Percentiles rank a stretch among this genome's conserved stretches.
These are phyloP conservation scores for Cyclanthera cordifolia DNA, from an alignment of 306 rosid genomes.

Conservation along the genomic window DNA sequence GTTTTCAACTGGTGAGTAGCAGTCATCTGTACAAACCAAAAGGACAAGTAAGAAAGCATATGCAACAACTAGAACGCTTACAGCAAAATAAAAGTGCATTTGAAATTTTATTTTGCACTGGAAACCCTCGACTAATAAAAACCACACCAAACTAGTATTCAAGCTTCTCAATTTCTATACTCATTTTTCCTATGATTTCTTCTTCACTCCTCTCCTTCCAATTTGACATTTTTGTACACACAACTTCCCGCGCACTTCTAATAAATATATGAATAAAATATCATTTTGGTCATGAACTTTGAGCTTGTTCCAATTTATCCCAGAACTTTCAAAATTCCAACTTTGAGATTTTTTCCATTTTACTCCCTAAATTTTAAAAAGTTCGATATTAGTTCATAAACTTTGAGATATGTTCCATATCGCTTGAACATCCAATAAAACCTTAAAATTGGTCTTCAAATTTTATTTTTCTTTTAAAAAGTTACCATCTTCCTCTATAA, in stretches of 20 bases:
- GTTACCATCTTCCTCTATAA: too few species aligned
- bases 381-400: too few species aligned
- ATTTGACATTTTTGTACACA: neutral
- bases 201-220: neutral
- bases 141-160: neutral
- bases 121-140: neutral
- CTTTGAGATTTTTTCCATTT: too few species aligned
- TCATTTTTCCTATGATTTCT: neutral
- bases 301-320: too few species aligned
- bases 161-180: neutral
- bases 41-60: constrained; percentile 28
- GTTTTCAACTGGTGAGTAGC: constrained; percentile 98
- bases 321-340: too few species aligned
- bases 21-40: constrained; percentile 79
- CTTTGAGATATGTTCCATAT: too few species aligned
- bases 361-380: too few species aligned
- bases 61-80: constrained; percentile 3
- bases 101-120: neutral
- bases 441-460: too few species aligned
- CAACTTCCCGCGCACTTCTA: neutral
- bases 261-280: too few species aligned
- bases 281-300: too few species aligned
- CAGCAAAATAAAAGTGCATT: neutral
- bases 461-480: too few species aligned
- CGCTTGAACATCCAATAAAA: too few species aligned